phyloP scores from a whole-genome alignment of 305 asterid genomes.

The Withania somnifera region DNA sequence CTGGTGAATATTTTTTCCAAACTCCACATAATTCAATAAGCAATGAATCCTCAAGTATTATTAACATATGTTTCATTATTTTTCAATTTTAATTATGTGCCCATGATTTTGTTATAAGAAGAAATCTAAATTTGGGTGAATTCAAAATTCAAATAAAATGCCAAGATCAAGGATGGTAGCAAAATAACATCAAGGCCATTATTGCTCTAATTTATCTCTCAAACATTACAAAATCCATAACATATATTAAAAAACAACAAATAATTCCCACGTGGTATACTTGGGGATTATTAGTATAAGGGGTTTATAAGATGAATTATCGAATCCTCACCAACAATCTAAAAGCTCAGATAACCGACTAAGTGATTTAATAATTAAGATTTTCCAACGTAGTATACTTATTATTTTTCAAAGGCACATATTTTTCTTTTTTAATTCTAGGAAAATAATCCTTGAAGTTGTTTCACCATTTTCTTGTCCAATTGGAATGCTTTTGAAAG shows the following conservation, averaged over 20 bases:
- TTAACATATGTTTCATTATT: too few species aligned
- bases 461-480: not conserved
- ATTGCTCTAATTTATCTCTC: not conserved
- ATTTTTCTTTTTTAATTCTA: not conserved
- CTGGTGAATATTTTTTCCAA: too few species aligned
- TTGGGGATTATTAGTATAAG: not conserved
- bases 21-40: too few species aligned
- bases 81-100: too few species aligned
- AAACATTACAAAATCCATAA: not conserved
- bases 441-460: slow-evolving; percentile 2
- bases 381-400: not conserved
- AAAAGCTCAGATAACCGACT: not conserved
- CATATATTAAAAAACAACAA: not conserved
- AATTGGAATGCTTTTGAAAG: slow-evolving; percentile 13
- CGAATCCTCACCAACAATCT: not conserved
- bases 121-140: too few species aligned
- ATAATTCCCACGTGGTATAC: not conserved
- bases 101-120: too few species aligned
- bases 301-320: not conserved
- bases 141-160: not conserved
- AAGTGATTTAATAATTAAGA: too few species aligned
- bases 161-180: not conserved
- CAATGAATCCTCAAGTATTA: too few species aligned
- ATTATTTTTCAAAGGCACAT: not conserved
- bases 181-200: not conserved